These are phyloP conservation scores for Neospora caninum DNA, from an alignment of 169 alveolate genomes.

Conservation along the genomic window DNA sequence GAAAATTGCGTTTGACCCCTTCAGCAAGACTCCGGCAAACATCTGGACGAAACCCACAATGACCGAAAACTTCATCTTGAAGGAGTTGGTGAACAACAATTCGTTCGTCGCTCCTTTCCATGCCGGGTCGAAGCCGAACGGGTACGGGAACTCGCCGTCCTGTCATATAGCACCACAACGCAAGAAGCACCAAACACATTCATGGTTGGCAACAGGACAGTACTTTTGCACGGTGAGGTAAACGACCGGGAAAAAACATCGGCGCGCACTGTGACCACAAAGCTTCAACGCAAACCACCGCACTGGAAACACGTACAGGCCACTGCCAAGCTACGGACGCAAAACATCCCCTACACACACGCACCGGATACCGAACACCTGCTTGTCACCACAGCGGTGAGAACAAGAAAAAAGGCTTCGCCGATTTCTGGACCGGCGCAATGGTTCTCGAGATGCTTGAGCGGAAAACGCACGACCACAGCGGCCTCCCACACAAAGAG, in stretches of 20 bases:
- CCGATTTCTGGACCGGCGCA: no score
- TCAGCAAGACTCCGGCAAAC: conserved; percentile 91
- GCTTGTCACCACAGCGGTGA: no score
- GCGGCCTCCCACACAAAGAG: no score
- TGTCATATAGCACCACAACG: background rate
- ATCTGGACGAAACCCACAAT: conserved; percentile 80
- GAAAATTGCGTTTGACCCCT: conserved; percentile 90
- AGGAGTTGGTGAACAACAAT: conserved; percentile 94
- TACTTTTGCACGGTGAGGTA: background rate
- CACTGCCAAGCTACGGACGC: no score
- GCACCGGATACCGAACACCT: no score
- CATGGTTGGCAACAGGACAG: background rate
- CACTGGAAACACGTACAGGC: no score
- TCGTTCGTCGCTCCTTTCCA: conserved; percentile 98
- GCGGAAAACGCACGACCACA: no score
- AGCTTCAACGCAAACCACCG: no score
- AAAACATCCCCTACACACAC: no score
- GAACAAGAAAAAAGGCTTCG: no score
- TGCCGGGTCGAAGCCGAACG: conserved; percentile 97
- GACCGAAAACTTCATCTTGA: conserved; percentile 99
- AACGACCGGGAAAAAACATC: background rate
- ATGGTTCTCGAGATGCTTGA: no score
- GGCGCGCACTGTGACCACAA: background rate
- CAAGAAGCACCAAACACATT: background rate
- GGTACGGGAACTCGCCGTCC: conserved; percentile 83